Base-by-base conservation (phyloP, 331 rosid species). In the Erythrophleum ivorense region DNA sequence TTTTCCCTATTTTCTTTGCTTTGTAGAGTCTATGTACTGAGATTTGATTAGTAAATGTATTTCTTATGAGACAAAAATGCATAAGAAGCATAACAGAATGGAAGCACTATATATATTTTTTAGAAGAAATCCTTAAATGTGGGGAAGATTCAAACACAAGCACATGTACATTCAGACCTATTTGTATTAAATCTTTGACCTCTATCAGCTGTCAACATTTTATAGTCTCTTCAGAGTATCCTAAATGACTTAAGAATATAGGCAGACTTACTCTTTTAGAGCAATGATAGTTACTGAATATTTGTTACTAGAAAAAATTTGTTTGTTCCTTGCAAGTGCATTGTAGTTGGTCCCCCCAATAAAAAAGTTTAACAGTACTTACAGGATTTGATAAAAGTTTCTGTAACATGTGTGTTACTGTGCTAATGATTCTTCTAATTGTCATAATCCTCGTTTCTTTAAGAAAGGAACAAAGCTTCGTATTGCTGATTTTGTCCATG, bases 401-500 rank as follows among this genome's bases (percentile, higher is more conserved):
- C 31, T 78, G 73, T 4, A 33, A 64, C 43, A n/a, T 81, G 21
- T 76, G 9, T 31, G 66, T 52, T 75, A 49, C 54, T 57, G 21
- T 24, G 53, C 13, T 70, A 12, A 19, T 46, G 67, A 71, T 48
- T 81, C 15, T 57, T 29, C 62, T 66, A 43, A 70, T 59, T 81
- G 2, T 70, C 76, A 43, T 80, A 73, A 55, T 50, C 72, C 70
- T 69, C 66, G 58, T 69, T 59, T 49, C 19, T 21, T 63, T 9
- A 19, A 93, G 98, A 87, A 91, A 12, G 93, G 87, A 66, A 82
- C 91, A 73, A 95, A 93, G 80, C 98, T 95, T 71, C 90, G 88
- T 19, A 83, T 93, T 80, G 97, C 98, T 81, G 95, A 87, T 88
- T 95, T 95, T 81, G 98, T 95, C 81, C 97, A 92, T 71, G 98